Base-by-base conservation (phyloP, 2,329 filamentous ascomycete genomes). In the Phyllosticta citriasiana region DNA sequence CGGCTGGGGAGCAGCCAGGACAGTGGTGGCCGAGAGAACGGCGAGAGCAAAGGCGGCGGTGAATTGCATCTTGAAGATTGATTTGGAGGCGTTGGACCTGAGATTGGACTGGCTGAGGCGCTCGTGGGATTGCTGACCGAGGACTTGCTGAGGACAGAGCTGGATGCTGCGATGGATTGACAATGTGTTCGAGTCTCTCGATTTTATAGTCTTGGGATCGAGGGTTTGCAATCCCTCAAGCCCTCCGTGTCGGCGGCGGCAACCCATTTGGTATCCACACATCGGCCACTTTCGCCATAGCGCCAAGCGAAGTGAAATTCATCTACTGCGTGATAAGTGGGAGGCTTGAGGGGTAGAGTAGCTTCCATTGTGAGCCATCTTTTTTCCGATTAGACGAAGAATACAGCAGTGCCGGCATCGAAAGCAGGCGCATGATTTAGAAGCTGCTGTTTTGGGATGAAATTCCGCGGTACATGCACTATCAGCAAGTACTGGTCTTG, bases 51-150 rank as follows among this genome's bases (percentile, higher is more conserved):
- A 65, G 58, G 73, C 62, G 57, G 74, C 63, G 56, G 76, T 67
- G 72, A 80, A 73, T 75, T 80, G 83, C 82, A 84, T 84, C 2
- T 22, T 54, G 22, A 53, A 12, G 22, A 19, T 22, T 53, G 19
- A 24, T 14, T 40, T 53, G 16, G 22, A 50, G 19, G 22, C 33
- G n/a, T n/a, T 51, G 40, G 35, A 22, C n/a, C n/a, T 50, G 35
- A 30, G 27, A 24, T n/a, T 19, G 24, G 3, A 26, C 2, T 8
- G 57, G 10, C 27, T 51, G 7, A 51, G 6, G 47, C 27, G 27
- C 27, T 47, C 14, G 40, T 3, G 40, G n/a, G 40, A 47, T 47
- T 47, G 16, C 40, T 47, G 40, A n/a, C 16, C 40, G 40, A 47
- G 19, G 57, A 59, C 19, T 19, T 53, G 51, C 10, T 24, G 19